Conservation (phyloP, 2,329 filamentous ascomycete species). For the Ceratocystis lukuohia region DNA sequence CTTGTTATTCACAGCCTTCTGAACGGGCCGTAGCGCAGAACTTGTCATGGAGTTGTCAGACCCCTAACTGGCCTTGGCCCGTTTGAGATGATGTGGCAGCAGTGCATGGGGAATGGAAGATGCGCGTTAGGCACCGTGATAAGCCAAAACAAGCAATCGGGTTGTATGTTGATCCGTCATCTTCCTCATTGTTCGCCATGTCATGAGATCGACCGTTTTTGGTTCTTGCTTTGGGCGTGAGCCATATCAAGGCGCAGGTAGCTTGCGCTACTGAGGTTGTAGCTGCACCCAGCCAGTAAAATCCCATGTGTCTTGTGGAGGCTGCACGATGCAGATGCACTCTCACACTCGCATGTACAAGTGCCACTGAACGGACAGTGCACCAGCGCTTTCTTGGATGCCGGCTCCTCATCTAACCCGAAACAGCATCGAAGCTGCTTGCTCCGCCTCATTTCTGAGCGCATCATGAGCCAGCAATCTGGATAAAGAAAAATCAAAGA, state of each 20-base stretch:
- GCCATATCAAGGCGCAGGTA: too few species aligned
- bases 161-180: not conserved
- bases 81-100: conserved; percentile 8
- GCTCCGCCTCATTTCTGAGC: conserved; percentile 3
- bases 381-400: not conserved
- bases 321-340: not conserved
- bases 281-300: not conserved
- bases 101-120: not conserved
- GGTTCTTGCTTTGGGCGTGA: not conserved
- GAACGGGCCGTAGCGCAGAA: conserved; percentile 1
- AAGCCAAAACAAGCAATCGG: not conserved
- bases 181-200: not conserved
- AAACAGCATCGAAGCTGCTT: not conserved
- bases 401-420: conserved; percentile 3
- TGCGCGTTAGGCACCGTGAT: not conserved
- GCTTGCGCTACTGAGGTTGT: too few species aligned
- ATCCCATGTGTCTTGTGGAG: not conserved
- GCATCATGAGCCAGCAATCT: conserved; percentile 2
- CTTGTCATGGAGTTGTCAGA: conserved; percentile 6
- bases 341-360: not conserved
- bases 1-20: not conserved
- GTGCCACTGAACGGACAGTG: not conserved
- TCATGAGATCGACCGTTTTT: not conserved
- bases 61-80: not conserved
- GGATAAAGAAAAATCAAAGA: not conserved